Conservation (phyloP, 176 grass and related monocot genomes). For the Thalia dealbata region DNA sequence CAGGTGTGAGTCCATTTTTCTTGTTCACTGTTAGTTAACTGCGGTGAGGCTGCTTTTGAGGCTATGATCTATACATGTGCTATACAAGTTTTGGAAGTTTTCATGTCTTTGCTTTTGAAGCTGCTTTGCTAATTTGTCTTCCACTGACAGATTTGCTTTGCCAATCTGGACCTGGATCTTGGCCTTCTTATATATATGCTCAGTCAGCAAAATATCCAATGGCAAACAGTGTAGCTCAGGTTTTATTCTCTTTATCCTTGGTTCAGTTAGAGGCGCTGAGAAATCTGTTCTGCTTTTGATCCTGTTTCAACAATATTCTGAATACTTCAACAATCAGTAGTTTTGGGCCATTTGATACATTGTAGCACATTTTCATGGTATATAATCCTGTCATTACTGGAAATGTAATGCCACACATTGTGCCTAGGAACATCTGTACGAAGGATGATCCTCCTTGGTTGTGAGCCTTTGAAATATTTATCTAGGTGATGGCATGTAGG, state of each 20-base stretch:
- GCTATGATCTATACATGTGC: background rate
- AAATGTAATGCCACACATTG: too few species aligned
- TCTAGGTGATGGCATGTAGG: too few species aligned
- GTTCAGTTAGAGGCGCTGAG: background rate
- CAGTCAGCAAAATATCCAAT: slow-evolving; percentile 85
- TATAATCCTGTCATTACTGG: too few species aligned
- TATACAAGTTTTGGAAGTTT: background rate
- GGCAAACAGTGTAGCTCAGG: slow-evolving; percentile 99
- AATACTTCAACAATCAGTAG: too few species aligned
- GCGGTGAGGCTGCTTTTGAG: too few species aligned
- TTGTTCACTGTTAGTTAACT: too few species aligned
- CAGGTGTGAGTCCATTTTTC: background rate
- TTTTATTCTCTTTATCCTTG: slow-evolving; percentile 15
- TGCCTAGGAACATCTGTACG: too few species aligned
- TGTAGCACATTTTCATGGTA: too few species aligned
- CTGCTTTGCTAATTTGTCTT: slow-evolving; percentile 6
- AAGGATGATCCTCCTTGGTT: too few species aligned
- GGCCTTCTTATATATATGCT: slow-evolving; percentile 83
- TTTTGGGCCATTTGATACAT: too few species aligned
- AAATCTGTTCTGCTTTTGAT: background rate
- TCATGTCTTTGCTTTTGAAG: background rate
- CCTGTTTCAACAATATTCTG: background rate
- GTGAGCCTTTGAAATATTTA: too few species aligned
- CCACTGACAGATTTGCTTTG: slow-evolving; percentile 86
- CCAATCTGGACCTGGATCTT: slow-evolving; percentile 89